These are phyloP conservation scores for Malus hybrid DNA, from an alignment of 331 rosid genomes.

Conservation along the genomic window DNA sequence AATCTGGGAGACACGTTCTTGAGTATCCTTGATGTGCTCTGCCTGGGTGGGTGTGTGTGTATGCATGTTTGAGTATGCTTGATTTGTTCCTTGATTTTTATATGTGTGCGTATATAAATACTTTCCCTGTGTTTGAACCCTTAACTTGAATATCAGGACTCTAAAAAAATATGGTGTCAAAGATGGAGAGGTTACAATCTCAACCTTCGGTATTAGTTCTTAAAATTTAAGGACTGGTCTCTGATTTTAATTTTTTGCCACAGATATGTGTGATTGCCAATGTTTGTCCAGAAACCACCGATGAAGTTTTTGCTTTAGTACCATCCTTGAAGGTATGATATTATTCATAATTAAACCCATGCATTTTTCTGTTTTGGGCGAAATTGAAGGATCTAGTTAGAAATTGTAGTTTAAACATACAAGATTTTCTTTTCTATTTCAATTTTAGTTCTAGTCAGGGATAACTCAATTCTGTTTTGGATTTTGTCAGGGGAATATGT, in stretches of 20 bases:
- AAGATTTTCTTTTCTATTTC: background rate
- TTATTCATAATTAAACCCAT: background rate
- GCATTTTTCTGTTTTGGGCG: background rate
- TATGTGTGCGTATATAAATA: background rate
- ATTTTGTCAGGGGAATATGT: background rate
- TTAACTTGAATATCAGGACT: conserved; percentile 57
- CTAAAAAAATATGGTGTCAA: conserved; percentile 48
- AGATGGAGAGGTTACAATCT: conserved; percentile 61
- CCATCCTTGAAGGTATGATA: conserved; percentile 70
- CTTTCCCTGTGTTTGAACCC: conserved; percentile 25
- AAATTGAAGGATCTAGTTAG: background rate
- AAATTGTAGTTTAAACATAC: background rate
- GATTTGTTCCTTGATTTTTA: background rate
- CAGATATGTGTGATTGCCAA: conserved; percentile 84
- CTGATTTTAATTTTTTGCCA: conserved; percentile 28
- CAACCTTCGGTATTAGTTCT: conserved; percentile 21
- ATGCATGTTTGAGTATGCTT: conserved; percentile 4
- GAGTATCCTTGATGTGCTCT: conserved; percentile 61
- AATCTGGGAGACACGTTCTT: conserved; percentile 45
- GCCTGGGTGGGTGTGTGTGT: background rate
- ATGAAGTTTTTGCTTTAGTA: conserved; percentile 77
- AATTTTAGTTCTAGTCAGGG: background rate
- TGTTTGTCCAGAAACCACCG: conserved; percentile 65
- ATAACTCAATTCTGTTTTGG: background rate
- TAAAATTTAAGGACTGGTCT: conserved; percentile 5